These are phyloP conservation scores for Aspergillus fumigatus DNA, from an alignment of 2,329 filamentous ascomycete genomes.

Conservation along the genomic window DNA sequence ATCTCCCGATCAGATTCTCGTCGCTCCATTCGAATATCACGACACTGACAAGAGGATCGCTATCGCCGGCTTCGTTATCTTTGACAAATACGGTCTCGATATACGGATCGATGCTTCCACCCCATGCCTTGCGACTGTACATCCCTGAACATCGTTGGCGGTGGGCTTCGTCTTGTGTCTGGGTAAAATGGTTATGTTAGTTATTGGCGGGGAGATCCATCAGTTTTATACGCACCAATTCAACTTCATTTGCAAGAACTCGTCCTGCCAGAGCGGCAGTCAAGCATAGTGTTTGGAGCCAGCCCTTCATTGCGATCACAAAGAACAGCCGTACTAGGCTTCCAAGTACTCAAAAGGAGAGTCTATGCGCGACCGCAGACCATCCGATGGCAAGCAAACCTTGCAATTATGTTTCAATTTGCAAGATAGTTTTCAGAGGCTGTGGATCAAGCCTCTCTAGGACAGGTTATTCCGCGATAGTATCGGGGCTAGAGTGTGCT, in stretches of 20 bases:
- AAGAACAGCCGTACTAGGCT: slow-evolving; percentile 13
- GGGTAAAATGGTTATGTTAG: slow-evolving; percentile 6
- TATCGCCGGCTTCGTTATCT: slow-evolving; percentile 53
- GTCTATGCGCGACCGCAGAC: slow-evolving; percentile 10
- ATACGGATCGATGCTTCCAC: slow-evolving; percentile 80
- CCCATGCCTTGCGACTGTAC: slow-evolving; percentile 89
- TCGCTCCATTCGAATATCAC: slow-evolving; percentile 95
- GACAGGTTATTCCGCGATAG: neutral
- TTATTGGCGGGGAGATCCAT: neutral
- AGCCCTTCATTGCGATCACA: slow-evolving; percentile 36
- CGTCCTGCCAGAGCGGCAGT: slow-evolving; percentile 34
- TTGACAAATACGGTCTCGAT: slow-evolving; percentile 77
- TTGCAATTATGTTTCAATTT: neutral
- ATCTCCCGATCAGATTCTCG: slow-evolving; percentile 69
- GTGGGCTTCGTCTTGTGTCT: slow-evolving; percentile 74
- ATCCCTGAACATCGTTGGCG: slow-evolving; percentile 85
- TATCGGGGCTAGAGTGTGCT: neutral
- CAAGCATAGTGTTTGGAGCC: slow-evolving; percentile 33
- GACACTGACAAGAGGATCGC: slow-evolving; percentile 74
- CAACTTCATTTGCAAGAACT: slow-evolving; percentile 43
- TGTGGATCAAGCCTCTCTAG: neutral
- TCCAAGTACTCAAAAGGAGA: slow-evolving; percentile 16
- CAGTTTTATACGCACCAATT: slow-evolving; percentile 34
- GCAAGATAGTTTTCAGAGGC: neutral
- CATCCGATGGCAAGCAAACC: slow-evolving; percentile 14